Percentiles rank a stretch among this genome's conserved stretches.
These are phyloP conservation scores for rapeseed (Brassica napus) DNA, from an alignment of 345 rosid genomes.

Conservation along the genomic window Da-Ae NC_063452.1:48078501-48079000, in stretches of 20 bases:
- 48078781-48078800: slow-evolving; percentile 48
- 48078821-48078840: slow-evolving; percentile 66
- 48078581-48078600: slow-evolving; percentile 33
- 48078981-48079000: slow-evolving; percentile 5
- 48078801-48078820: slow-evolving; percentile 71
- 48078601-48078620: slow-evolving; percentile 47
- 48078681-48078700: slow-evolving; percentile 50
- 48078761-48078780: slow-evolving; percentile 48
- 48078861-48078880: slow-evolving; percentile 55
- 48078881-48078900: slow-evolving; percentile 23
- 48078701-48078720: slow-evolving; percentile 47
- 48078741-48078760: slow-evolving; percentile 50
- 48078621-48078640: slow-evolving; percentile 48
- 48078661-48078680: slow-evolving; percentile 38
- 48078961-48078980: background rate
- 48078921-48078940: slow-evolving; percentile 1
- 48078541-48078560: slow-evolving; percentile 12
- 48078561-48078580: background rate
- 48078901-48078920: slow-evolving; percentile 3
- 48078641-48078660: slow-evolving; percentile 45
- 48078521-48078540: slow-evolving; percentile 17
- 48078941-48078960: background rate
- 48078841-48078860: slow-evolving; percentile 72
- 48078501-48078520: slow-evolving; percentile 20
- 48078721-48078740: slow-evolving; percentile 47